A percentile compares a stretch with the other conserved stretches of the same genome.
Conservation (phyloP, 768 basidiomycete species). For the Mycena vitilis region DNA sequence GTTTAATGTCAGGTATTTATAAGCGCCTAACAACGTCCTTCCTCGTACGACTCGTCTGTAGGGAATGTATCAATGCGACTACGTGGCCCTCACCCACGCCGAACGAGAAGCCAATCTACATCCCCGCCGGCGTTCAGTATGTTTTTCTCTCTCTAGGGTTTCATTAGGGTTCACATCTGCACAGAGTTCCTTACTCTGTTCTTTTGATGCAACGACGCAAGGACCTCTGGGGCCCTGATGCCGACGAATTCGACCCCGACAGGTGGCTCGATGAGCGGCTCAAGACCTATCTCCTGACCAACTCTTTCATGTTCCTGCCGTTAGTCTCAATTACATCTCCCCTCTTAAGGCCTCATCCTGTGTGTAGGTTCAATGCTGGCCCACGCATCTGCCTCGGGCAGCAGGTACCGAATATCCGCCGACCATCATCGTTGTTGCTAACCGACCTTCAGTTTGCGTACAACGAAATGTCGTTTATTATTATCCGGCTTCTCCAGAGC, state of each 20-base stretch:
- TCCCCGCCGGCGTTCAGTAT: constrained; percentile 62
- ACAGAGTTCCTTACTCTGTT: constrained; percentile 64
- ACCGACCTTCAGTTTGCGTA: constrained; percentile 39
- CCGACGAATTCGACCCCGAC: constrained; percentile 77
- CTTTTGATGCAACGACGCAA: constrained; percentile 74
- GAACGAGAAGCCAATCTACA: constrained; percentile 61
- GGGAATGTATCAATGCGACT: constrained; percentile 59
- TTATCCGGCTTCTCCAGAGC: constrained; percentile 71
- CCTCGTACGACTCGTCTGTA: constrained; percentile 35
- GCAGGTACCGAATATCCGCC: constrained; percentile 40
- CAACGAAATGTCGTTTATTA: constrained; percentile 65
- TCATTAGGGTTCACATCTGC: background rate
- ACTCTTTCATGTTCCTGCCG: constrained; percentile 78
- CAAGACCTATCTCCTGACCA: constrained; percentile 69
- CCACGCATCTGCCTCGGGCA: constrained; percentile 57
- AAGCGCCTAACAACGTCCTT: background rate
- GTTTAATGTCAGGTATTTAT: constrained; percentile 57
- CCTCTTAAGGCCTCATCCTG: background rate
- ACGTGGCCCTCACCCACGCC: constrained; percentile 61
- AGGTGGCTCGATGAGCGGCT: constrained; percentile 75
- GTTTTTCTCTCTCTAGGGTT: constrained; percentile 29
- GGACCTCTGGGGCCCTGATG: constrained; percentile 80
- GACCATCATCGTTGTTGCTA: background rate
- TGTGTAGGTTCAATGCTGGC: constrained; percentile 62
- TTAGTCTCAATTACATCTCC: background rate